Evolutionary conservation across 257 asterid species (phyloP).

Genomic region (Vinca minor): DNA sequence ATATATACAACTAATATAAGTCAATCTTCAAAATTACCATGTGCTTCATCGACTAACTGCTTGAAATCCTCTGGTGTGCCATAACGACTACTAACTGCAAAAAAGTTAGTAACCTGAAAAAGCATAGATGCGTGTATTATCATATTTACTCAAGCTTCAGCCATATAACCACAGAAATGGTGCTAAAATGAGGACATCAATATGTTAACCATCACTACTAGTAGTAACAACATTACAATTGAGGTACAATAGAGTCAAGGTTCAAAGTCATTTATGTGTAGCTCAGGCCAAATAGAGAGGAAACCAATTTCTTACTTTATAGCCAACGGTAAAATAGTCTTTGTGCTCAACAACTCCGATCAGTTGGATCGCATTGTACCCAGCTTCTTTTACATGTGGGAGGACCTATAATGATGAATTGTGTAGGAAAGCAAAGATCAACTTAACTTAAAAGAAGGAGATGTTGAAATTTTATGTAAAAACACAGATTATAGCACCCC

Average conservation of each 20-base stretch:
- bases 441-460: background rate
- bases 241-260: background rate
- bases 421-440: constrained; percentile 17
- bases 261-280: background rate
- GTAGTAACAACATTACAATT: background rate
- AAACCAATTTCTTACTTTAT: constrained; percentile 50
- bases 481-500: background rate
- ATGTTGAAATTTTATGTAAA: background rate
- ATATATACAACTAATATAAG: constrained; percentile 7
- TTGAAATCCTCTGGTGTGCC: constrained; percentile 98
- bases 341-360: constrained; percentile 92
- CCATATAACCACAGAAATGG: background rate
- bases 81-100: constrained; percentile 94
- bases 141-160: background rate
- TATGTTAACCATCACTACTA: background rate
- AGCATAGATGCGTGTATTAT: constrained; percentile 6
- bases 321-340: constrained; percentile 86
- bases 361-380: constrained; percentile 85
- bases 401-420: constrained; percentile 47
- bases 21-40: constrained; percentile 39
- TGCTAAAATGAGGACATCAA: background rate
- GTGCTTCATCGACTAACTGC: constrained; percentile 95
- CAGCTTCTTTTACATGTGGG: constrained; percentile 83
- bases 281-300: background rate
- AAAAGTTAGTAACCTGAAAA: constrained; percentile 77